Evolutionary conservation across 2,329 filamentous ascomycete species (phyloP), one percentile per base, ranked within the genome.

Genomic region (Aspergillus sojae): DNA sequence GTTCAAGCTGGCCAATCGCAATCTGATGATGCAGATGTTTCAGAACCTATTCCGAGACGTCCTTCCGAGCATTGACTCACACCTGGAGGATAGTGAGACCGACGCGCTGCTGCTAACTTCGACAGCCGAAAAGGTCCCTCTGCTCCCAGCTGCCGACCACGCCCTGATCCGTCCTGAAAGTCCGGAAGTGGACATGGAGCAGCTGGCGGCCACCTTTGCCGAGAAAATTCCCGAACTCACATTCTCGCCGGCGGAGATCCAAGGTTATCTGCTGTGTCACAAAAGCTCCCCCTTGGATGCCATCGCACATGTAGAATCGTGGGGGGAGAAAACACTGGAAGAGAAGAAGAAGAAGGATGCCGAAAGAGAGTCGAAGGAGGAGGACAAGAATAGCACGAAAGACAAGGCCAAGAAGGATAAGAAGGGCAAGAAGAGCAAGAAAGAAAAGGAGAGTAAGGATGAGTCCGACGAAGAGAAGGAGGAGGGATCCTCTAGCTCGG

Each of bases 161-260:
- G 34, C 21, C 9, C 3, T n/a, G 32, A 19, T 7, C 46, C 43
- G 21, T 7, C n/a, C 23, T 21, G 36, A 32, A 12, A 12, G 30
- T 9, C 16, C 43, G 19, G 54, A 32, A 7, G 19, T 57, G 6
- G 71, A 78, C 41, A 57, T 85, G 19, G 71, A 76, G 16, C 65
- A 65, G 4, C 73, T 85, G 61, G 82, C 83, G 3, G 64, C 74
- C 3, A 64, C 76, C 1, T 87, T 86, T 67, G 81, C 83, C 0
- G 68, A 71, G 1, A 60, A 70, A 23, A 61, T 86, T 9, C 83
- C 83, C 0, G 81, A 83, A 57, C 71, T 73, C 12, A 78, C 66
- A 1, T 84, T 86, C 64, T 82, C 81, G 5, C 84, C 84, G 0
- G 83, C 84, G 1, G 84, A 86, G 68, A 79, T 86, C 21, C 84